These are phyloP conservation scores for Septoria linicola DNA, from an alignment of 2,329 filamentous ascomycete genomes.

Conservation along the genomic window DNA sequence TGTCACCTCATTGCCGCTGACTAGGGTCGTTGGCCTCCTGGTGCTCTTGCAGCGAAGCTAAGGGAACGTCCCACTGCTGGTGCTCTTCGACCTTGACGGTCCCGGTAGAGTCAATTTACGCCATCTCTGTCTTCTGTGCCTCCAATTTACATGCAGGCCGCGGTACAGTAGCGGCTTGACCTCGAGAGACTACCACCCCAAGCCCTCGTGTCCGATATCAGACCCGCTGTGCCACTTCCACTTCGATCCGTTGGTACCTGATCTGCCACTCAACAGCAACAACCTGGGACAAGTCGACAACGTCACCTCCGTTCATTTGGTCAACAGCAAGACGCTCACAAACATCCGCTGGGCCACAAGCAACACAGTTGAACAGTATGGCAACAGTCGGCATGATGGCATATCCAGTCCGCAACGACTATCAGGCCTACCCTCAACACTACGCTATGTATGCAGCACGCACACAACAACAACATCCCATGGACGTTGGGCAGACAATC, in stretches of 20 bases:
- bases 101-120: conserved; percentile 26
- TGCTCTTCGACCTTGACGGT: conserved; percentile 20
- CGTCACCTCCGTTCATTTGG: background rate
- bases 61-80: conserved; percentile 12
- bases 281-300: background rate
- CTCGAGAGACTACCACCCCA: conserved; percentile 3
- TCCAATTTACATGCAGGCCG: conserved; percentile 21
- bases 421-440: conserved; percentile 32
- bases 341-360: background rate
- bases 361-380: conserved; percentile 24
- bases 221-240: conserved; percentile 12
- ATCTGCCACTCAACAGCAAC: conserved; percentile 2
- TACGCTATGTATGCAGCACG: conserved; percentile 32
- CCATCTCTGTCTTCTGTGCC: conserved; percentile 24
- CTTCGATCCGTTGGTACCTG: conserved; percentile 2
- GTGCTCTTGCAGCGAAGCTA: conserved; percentile 25
- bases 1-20: conserved; percentile 22
- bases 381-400: conserved; percentile 35
- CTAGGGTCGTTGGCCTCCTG: conserved; percentile 25
- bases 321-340: too few species aligned
- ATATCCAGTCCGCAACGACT: conserved; percentile 31
- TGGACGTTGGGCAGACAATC: conserved; percentile 22
- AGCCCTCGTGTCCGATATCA: conserved; percentile 16
- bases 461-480: conserved; percentile 25
- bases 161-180: conserved; percentile 10